Base-by-base conservation (phyloP, 768 basidiomycete genomes). In the Sarcomyxa edulis region DNA sequence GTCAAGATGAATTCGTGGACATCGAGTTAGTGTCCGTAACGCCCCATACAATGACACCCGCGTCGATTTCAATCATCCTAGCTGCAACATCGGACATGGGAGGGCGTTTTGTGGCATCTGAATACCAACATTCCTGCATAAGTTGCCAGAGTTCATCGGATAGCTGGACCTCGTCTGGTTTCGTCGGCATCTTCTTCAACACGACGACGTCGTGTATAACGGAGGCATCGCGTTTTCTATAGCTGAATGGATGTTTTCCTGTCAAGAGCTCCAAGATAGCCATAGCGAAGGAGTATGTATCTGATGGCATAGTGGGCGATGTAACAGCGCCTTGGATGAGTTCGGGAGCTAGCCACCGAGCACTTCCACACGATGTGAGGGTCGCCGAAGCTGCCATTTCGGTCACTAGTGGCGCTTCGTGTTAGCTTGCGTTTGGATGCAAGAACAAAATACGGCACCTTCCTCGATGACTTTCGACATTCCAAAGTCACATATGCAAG, bases 341-440 rank as follows among this genome's bases (percentile, higher is more conserved):
- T 48, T 81, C 78, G 1, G 80, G 81, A 6, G 80, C 76, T 21
- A 76, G 61, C 78, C 78, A 82, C 7, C 80, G 69, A 24, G 73
- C 64, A 39, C 69, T 69, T 7, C 67, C 65, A 4, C 65, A 64
- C n/a, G 58, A 56, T 1, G 74, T 72, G 36, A 80, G 55, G 3
- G 68, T 70, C n/a, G 59, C 51, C 19, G 72, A 68, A 23, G 65
- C 64, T 19, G 61, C 50, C 41, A 55, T 69, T 40, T 74, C 75
- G 1, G 75, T 71, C 20, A 80, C n/a, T n/a, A n/a, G n/a, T n/a
- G n/a, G n/a, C n/a, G n/a, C n/a, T n/a, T n/a, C n/a, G n/a, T n/a
- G n/a, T n/a, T n/a, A n/a, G n/a, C n/a, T n/a, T n/a, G n/a, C n/a
- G n/a, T n/a, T n/a, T n/a, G n/a, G n/a, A n/a, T n/a, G n/a, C n/a